These are phyloP conservation scores for Cladophialophora immunda DNA, from an alignment of 2,329 filamentous ascomycete genomes.

Conservation along the genomic window DNA sequence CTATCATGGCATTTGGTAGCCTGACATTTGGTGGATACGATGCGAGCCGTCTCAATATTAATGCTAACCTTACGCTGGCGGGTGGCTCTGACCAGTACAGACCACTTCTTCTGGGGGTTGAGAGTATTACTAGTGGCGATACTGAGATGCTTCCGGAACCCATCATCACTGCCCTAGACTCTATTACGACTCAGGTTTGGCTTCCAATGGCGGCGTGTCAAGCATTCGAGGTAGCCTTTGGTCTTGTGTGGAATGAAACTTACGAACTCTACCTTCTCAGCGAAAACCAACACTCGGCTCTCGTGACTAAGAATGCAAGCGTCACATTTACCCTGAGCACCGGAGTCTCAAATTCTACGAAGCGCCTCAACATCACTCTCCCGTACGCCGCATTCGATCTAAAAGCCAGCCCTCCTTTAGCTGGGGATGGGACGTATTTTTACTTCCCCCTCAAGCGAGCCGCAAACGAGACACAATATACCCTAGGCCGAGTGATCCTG, in stretches of 20 bases:
- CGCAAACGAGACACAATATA: slow-evolving; percentile 55
- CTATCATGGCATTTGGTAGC: slow-evolving; percentile 4
- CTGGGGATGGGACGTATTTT: slow-evolving; percentile 6
- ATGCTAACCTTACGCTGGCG: slow-evolving; percentile 10
- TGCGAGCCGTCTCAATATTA: slow-evolving; percentile 8
- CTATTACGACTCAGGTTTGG: background rate
- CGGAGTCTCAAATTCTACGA: background rate
- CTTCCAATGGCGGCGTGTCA: background rate
- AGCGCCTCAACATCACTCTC: slow-evolving; percentile 54
- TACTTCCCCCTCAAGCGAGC: slow-evolving; percentile 62
- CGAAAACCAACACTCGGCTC: slow-evolving; percentile 3
- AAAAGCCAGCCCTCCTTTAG: slow-evolving; percentile 46
- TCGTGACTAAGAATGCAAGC: slow-evolving; percentile 9
- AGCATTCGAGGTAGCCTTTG: slow-evolving; percentile 4
- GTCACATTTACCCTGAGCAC: slow-evolving; percentile 24
- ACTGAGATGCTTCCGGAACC: background rate
- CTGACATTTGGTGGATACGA: slow-evolving; percentile 21
- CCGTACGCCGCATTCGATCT: slow-evolving; percentile 61
- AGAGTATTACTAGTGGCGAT: background rate
- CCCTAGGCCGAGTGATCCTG: slow-evolving; percentile 60
- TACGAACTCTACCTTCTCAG: slow-evolving; percentile 21
- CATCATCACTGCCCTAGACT: slow-evolving; percentile 1
- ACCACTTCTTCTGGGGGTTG: slow-evolving; percentile 13
- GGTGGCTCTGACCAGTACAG: slow-evolving; percentile 10
- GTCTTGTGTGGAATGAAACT: slow-evolving; percentile 18